Conservation (phyloP, 177 flowering plant genomes). For the Vitis hybrid region DNA sequence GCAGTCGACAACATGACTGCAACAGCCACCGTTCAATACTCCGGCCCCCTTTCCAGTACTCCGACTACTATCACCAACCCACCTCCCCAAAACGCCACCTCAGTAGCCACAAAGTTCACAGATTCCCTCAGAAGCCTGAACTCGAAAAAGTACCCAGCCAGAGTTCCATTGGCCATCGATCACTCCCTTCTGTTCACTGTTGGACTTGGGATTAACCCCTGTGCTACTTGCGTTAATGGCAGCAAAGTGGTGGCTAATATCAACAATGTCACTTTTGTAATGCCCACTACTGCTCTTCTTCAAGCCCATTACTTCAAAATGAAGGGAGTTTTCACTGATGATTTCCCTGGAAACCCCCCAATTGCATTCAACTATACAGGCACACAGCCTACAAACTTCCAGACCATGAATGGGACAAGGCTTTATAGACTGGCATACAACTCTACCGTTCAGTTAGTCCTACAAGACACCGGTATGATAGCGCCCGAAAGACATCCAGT, state of each 20-base stretch:
- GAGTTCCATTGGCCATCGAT: slow-evolving; percentile 47
- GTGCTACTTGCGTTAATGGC: slow-evolving; percentile 46
- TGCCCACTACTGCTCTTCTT: slow-evolving; percentile 57
- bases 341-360: slow-evolving; percentile 63
- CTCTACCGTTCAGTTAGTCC: slow-evolving; percentile 51
- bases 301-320: slow-evolving; percentile 62
- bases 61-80: slow-evolving; percentile 28
- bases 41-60: slow-evolving; percentile 22
- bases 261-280: slow-evolving; percentile 62
- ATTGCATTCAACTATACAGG: slow-evolving; percentile 47
- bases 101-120: slow-evolving; percentile 43
- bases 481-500: slow-evolving; percentile 64
- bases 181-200: slow-evolving; percentile 61
- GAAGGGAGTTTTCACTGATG: slow-evolving; percentile 56
- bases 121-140: slow-evolving; percentile 50
- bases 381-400: slow-evolving; percentile 28
- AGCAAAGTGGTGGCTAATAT: slow-evolving; percentile 43
- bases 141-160: slow-evolving; percentile 42
- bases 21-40: slow-evolving; percentile 48
- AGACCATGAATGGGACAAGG: slow-evolving; percentile 49
- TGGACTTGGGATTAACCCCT: slow-evolving; percentile 57
- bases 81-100: slow-evolving; percentile 57
- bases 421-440: slow-evolving; percentile 50
- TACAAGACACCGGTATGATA: slow-evolving; percentile 63
- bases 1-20: slow-evolving; percentile 54